A percentile compares a stretch with the other conserved stretches of the same genome.
Evolutionary conservation across 495 filamentous ascomycete genomes (phyloP).

Genomic region (Elasticomyces elasticus): DNA sequence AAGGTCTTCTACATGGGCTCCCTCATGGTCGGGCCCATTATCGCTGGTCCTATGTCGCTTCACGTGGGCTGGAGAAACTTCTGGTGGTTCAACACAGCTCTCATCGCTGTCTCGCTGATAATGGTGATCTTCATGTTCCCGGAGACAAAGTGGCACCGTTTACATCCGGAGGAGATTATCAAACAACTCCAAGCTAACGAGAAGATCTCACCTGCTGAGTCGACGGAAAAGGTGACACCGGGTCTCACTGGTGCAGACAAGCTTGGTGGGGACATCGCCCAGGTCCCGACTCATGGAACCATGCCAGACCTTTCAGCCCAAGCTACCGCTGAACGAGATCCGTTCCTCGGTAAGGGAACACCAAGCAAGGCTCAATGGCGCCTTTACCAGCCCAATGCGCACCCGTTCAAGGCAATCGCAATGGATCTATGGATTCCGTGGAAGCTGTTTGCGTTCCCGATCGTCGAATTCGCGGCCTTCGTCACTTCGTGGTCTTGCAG

Average conservation of each 20-base stretch:
- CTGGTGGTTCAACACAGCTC: slow-evolving; percentile 47
- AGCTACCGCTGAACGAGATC: slow-evolving; percentile 26
- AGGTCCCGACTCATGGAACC: slow-evolving; percentile 9
- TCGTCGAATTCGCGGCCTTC: slow-evolving; percentile 52
- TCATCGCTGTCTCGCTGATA: slow-evolving; percentile 39
- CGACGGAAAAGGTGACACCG: slow-evolving; percentile 3
- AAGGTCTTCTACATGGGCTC: slow-evolving; percentile 26
- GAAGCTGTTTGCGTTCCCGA: slow-evolving; percentile 51
- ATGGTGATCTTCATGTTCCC: slow-evolving; percentile 48
- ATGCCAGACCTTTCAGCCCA: slow-evolving; percentile 21
- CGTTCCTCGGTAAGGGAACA: slow-evolving; percentile 39
- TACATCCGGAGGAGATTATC: slow-evolving; percentile 24
- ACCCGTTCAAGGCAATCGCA: slow-evolving; percentile 36
- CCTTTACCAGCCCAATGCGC: slow-evolving; percentile 37
- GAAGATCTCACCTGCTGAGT: background rate
- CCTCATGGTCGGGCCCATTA: slow-evolving; percentile 41
- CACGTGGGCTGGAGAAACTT: slow-evolving; percentile 48
- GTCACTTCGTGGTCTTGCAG: slow-evolving; percentile 51
- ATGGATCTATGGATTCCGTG: slow-evolving; percentile 43
- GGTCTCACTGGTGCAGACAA: background rate
- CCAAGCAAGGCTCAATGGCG: slow-evolving; percentile 48
- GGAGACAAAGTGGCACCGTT: slow-evolving; percentile 51
- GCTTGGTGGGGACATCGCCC: slow-evolving; percentile 12
- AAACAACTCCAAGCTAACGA: slow-evolving; percentile 6
- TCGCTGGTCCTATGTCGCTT: slow-evolving; percentile 48